Percentiles rank a stretch among this genome's conserved stretches.
Evolutionary conservation across 176 grass and related monocot genomes (phyloP).

Genomic region (Aegilops umbellulata): DNA sequence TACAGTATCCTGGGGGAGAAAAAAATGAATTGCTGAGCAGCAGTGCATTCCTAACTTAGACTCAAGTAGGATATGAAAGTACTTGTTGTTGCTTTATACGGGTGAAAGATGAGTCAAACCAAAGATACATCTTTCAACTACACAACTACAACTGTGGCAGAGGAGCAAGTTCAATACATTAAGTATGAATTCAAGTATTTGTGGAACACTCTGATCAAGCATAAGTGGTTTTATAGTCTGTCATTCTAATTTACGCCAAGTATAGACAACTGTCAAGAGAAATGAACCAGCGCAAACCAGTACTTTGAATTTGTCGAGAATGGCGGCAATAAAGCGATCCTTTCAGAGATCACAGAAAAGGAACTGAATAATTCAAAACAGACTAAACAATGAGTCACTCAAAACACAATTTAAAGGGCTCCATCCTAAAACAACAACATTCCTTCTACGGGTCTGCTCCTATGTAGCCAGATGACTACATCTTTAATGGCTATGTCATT

Average conservation of each 20-base stretch:
- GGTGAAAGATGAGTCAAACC: background rate
- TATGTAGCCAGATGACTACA: background rate
- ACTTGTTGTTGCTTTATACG: background rate
- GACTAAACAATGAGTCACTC: background rate
- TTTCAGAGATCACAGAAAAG: background rate
- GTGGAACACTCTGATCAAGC: background rate
- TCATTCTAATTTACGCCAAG: background rate
- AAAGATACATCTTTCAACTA: background rate
- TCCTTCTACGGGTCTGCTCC: background rate
- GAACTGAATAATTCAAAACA: background rate
- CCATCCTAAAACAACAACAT: background rate
- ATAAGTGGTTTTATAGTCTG: background rate
- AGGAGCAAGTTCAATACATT: background rate
- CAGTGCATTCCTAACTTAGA: background rate
- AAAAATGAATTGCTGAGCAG: background rate
- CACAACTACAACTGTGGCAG: background rate
- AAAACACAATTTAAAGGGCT: background rate
- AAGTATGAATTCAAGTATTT: background rate
- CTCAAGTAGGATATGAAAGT: background rate
- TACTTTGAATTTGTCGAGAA: background rate
- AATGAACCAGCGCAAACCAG: background rate
- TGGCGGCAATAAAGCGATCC: background rate
- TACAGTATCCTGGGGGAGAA: background rate
- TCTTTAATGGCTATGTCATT: background rate
- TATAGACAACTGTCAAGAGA: background rate